These are phyloP conservation scores for Citeromyces nyonsensis DNA, from an alignment of 805 yeast species.

Conservation along the genomic window DNA sequence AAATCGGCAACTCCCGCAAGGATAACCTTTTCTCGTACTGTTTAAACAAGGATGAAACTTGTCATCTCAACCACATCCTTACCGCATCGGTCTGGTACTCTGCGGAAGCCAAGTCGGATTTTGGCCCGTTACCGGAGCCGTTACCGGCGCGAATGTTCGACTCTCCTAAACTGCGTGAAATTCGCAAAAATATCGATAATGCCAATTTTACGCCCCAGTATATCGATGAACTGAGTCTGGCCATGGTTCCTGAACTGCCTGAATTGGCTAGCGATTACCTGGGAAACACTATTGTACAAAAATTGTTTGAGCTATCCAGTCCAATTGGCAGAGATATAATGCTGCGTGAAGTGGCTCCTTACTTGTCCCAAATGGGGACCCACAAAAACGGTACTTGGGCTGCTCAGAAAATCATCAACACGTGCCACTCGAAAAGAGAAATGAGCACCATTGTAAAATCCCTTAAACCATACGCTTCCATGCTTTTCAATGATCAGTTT, in stretches of 20 bases:
- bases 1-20: conserved; percentile 20
- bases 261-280: conserved; percentile 84
- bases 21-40: not conserved
- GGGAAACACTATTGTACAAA: conserved; percentile 93
- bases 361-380: conserved; percentile 78
- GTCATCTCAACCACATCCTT: conserved; percentile 29
- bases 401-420: conserved; percentile 84
- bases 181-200: conserved; percentile 58
- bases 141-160: conserved; percentile 59
- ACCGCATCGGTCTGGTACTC: conserved; percentile 23
- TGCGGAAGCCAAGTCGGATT: conserved; percentile 25
- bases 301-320: conserved; percentile 60
- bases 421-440: conserved; percentile 41
- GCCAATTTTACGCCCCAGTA: conserved; percentile 39
- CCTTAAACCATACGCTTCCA: conserved; percentile 68
- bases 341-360: conserved; percentile 66
- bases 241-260: conserved; percentile 80
- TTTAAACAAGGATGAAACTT: conserved; percentile 27
- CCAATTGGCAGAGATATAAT: conserved; percentile 64
- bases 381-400: conserved; percentile 99
- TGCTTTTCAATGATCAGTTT: conserved; percentile 85
- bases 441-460: conserved; percentile 52
- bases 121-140: conserved; percentile 72
- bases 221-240: conserved; percentile 67
- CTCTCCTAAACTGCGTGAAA: conserved; percentile 77